phyloP scores from a whole-genome alignment of 2,329 filamentous ascomycete genomes.

The Clarireedia monteithiana region DNA sequence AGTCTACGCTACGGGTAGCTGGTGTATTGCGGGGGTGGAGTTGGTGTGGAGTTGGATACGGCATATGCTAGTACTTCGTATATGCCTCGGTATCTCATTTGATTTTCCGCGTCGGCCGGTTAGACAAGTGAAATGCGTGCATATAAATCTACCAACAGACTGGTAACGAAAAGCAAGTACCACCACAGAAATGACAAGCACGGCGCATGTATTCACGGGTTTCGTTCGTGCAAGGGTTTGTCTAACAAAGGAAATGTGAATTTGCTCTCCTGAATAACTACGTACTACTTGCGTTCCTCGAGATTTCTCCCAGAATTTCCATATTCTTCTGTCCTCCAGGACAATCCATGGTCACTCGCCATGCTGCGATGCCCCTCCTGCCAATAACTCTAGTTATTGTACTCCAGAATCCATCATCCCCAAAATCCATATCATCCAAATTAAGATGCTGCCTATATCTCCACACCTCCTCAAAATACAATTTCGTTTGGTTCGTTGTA shows the following conservation, averaged over 20 bases:
- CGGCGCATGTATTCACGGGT: no score
- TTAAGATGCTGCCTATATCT: constrained; percentile 61
- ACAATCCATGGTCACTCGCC: constrained; percentile 46
- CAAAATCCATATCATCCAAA: constrained; percentile 74
- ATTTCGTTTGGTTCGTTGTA: constrained; percentile 34
- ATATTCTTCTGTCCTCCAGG: neutral
- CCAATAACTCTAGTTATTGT: constrained; percentile 63
- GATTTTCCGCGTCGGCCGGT: no score
- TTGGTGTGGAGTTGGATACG: no score
- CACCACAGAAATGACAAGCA: no score
- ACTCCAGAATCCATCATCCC: constrained; percentile 64
- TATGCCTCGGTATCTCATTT: no score
- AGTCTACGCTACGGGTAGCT: no score
- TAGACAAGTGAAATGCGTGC: no score
- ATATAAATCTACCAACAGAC: no score
- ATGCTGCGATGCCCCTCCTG: constrained; percentile 51
- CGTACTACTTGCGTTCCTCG: neutral
- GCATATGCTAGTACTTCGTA: no score
- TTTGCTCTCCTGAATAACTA: neutral
- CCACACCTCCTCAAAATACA: constrained; percentile 65
- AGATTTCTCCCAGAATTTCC: neutral
- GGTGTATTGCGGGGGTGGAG: no score
- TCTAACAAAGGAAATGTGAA: constrained; percentile 3
- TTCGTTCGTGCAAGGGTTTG: neutral
- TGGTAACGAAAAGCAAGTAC: no score